Evolutionary conservation across 192 early-diverging fungal species (phyloP), one percentile per base, ranked within the genome.

Genomic region (Dissophora globulifera): DNA sequence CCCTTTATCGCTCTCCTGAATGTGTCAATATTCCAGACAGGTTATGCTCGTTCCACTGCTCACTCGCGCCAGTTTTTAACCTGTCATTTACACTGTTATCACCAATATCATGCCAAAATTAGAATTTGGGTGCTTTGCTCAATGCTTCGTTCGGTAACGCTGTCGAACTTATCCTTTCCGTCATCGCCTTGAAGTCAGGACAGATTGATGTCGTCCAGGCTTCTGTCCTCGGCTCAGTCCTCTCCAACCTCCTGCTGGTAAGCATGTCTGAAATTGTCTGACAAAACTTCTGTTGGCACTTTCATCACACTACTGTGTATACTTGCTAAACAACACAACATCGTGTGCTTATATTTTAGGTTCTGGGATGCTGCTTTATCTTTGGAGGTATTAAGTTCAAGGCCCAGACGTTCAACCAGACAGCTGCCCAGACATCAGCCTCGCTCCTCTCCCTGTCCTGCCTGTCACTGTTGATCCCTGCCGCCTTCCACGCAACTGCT

Each of bases 161-260:
- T 8, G 93, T 96, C 22, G 93, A 94, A 76, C 67, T 93, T 67
- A 90, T 98, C 69, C 84, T 98, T 10, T 87, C 87, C 12, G 81
- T 96, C 22, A 83, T 96, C 71, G 95, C 95, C 6, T 81, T 98
- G 29, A 81, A 84, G 19, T 78, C 92, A 58, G 87, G 87, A 58
- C 79, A 94, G 50, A 81, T 96, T 16, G 74, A 83, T 7, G 94
- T 98, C 49, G 95, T 98, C 33, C 89, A 96, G 76, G 89, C 96
- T 0, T 92, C 91, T 29, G 85, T 98, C 51, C 78, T 97, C 2
- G 96, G 96, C 26, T 95, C 93, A 5, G 93, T 98, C 49, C 84
- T 98, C n/a, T 93, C 91, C 65, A 98, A 96, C 80, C 58, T 98
- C 57, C 70, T 96, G 20, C 82, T 98, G 51, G 93, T 75, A 75